Base-by-base conservation (phyloP, 2,329 filamentous ascomycete genomes). In the Cryphonectria parasitica region DNA sequence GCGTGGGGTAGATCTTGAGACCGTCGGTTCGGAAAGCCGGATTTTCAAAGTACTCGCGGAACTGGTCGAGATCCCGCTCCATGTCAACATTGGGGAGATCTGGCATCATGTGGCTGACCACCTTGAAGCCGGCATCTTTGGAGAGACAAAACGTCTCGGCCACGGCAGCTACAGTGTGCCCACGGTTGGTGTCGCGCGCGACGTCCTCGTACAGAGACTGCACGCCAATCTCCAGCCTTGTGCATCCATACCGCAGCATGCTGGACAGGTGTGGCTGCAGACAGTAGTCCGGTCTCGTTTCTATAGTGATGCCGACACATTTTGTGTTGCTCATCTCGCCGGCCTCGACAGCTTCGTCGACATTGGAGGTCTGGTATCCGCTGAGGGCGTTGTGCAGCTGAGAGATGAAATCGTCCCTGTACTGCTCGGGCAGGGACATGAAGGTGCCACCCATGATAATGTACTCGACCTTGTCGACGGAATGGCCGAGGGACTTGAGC, bases 391-490 rank as follows among this genome's bases (percentile, higher is more conserved):
- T 99, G 83, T 99, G 96, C 66, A 99, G 87, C 78, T 98, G 95
- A 0, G 94, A 92, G 71, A 99, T 97, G 77, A 99, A 99, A 69
- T 93, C 90, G 73, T 99, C 93, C 39, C 96, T 87, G 80, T 99
- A 99, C 34, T 91, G 90, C 77, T 94, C 90, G 11, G 95, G 88
- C 36, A 99, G 83, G 2, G 95, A 98, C 97, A 99, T 99, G 82
- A 99, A 99, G 0, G 96, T 99, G 75, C 96, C 96, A 72, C 96
- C 96, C 96, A 99, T 99, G 79, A 99, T 97, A 78, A 99, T 99
- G 81, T 98, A 99, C 84, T 99, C 96, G 34, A 99, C 96, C 81
- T 99, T 99, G 83, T 99, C 96, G 64, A 99, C 96, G 62, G 94
- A 97, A 81, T 99, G 96, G 0, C 96, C 96, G 0, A 99, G 87